Base-by-base conservation (phyloP, 352 stramenopile genomes). In the Globisporangium yorkense region DNA sequence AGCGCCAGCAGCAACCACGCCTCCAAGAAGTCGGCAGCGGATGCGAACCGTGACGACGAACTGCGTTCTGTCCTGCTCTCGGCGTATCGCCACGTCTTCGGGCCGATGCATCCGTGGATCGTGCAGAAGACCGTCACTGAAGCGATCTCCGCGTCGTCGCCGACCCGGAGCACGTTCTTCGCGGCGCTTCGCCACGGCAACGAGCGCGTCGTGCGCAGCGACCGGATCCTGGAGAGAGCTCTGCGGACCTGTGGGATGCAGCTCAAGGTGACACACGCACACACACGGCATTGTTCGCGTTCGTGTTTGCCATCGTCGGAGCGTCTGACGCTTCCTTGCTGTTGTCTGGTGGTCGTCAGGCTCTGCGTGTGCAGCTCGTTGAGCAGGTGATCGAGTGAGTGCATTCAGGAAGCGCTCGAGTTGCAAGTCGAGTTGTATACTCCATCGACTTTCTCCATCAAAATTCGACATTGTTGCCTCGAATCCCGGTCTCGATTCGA, bases 31-130 rank as follows among this genome's bases (percentile, higher is more conserved):
- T 1, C 20, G 12, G n/a, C 27, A 57, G 20, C 12, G 29, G 43
- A 10, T 12, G 4, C 24, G 35, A 44, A 3, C 6, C 16, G 3
- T 16, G 37, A 40, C 20, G 51, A 48, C 37, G 43, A 27, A 5
- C 51, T 63, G 7, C 20, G 5, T 2, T 2, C 45, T 5, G 35
- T 27, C 49, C 16, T 58, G 21, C 16, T 54, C 20, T 52, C 57
- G 5, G 57, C 57, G 21, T 63, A 63, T 31, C 50, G 43, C 29
- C 50, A 54, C 9, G 59, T 46, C 13, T 65, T 62, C 45, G 54
- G 47, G 29, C 10, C 58, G 21, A 43, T 21, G 27, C 53, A 62
- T 21, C 35, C 59, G 37, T 65, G 53, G 53, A 43, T 65, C n/a
- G 53, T 52, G 33, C 54, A 61, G 40, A 54, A 55, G 15, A 43